phyloP scores from a whole-genome alignment of 345 rosid genomes.

The Rhodomyrtus tomentosa region DNA sequence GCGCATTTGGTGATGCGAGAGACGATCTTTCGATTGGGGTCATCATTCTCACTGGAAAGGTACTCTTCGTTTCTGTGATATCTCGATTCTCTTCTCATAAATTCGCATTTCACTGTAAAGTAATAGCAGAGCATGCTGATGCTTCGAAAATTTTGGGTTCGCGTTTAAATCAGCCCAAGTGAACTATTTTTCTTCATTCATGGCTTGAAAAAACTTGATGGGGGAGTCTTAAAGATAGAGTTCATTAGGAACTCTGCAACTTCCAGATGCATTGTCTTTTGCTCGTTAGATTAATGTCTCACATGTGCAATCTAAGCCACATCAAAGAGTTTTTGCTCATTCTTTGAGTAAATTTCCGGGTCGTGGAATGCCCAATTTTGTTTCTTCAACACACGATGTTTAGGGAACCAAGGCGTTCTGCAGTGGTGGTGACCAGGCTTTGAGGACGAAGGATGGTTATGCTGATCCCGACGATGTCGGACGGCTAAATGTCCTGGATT shows the following conservation, averaged over 20 bases:
- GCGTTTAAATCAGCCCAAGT: background rate
- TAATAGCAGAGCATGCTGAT: background rate
- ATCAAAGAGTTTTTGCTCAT: background rate
- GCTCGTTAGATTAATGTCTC: background rate
- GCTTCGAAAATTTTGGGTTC: background rate
- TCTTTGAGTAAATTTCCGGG: background rate
- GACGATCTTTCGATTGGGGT: slow-evolving; percentile 72
- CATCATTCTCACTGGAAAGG: slow-evolving; percentile 84
- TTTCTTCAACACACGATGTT: background rate
- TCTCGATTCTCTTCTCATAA: background rate
- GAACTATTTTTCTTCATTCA: background rate
- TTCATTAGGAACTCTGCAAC: background rate
- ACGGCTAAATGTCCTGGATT: slow-evolving; percentile 77
- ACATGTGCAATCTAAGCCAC: background rate
- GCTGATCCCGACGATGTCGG: slow-evolving; percentile 61
- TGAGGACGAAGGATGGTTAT: slow-evolving; percentile 68
- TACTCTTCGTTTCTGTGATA: background rate
- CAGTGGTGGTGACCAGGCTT: slow-evolving; percentile 83
- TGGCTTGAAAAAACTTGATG: background rate
- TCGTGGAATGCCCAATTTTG: background rate
- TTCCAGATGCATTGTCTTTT: background rate
- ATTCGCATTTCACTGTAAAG: background rate
- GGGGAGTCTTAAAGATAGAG: background rate
- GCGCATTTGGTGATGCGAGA: slow-evolving; percentile 77
- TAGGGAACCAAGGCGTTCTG: slow-evolving; percentile 92